Conservation (phyloP, 305 asterid species). For the Fraxinus sp. region DNA sequence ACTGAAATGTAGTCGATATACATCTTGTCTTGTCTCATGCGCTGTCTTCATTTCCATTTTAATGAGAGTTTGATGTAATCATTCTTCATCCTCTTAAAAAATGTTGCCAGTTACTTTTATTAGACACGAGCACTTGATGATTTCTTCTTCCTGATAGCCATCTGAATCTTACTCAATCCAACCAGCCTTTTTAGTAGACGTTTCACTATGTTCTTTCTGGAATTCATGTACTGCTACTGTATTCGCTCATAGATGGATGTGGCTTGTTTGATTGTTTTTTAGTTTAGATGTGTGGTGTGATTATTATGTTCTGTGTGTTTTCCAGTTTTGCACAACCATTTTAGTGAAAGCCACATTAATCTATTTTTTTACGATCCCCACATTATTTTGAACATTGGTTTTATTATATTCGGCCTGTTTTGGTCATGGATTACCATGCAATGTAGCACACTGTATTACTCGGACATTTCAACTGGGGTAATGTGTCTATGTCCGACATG, state of each 20-base stretch:
- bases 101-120: neutral
- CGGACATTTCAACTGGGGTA: neutral
- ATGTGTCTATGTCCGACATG: neutral
- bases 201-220: neutral
- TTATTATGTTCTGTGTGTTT: neutral
- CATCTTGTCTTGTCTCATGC: neutral
- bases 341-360: neutral
- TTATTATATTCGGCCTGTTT: neutral
- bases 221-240: neutral
- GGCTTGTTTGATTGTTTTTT: conserved; percentile 11
- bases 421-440: neutral
- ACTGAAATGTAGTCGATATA: neutral
- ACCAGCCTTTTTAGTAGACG: neutral
- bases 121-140: conserved; percentile 12
- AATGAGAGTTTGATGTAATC: conserved; percentile 16
- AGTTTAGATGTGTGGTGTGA: neutral
- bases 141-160: conserved; percentile 10
- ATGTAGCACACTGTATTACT: neutral
- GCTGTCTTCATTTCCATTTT: neutral
- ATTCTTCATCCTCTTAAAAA: neutral
- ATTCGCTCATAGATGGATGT: conserved; percentile 2
- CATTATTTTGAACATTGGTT: neutral
- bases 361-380: neutral
- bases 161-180: conserved; percentile 6
- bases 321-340: neutral